These are phyloP conservation scores for Euphorbia corollata DNA, from an alignment of 441 rosid genomes.

Conservation along the genomic window DNA sequence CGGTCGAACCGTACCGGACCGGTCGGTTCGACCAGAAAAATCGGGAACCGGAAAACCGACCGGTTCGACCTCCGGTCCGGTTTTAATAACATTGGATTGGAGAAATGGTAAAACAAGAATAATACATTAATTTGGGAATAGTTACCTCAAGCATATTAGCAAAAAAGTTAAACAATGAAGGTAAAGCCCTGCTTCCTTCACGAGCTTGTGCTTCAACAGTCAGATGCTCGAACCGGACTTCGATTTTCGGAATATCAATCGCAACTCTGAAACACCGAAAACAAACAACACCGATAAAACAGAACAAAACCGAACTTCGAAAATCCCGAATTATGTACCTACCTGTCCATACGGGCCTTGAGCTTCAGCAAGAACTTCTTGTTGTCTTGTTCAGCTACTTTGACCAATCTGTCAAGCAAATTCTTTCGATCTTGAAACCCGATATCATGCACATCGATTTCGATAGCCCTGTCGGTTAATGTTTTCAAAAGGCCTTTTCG, in stretches of 20 bases:
- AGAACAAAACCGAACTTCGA: too few relatives aligned
- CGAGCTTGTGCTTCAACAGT: conserved; percentile 55
- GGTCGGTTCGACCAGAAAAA: too few relatives aligned
- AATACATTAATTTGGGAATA: background rate
- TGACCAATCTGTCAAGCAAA: conserved; percentile 44
- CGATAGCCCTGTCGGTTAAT: conserved; percentile 24
- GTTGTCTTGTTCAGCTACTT: conserved; percentile 49
- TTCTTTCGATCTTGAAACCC: conserved; percentile 42
- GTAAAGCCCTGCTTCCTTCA: conserved; percentile 64
- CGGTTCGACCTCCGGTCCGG: too few relatives aligned
- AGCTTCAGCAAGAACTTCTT: conserved; percentile 58
- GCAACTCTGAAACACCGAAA: conserved; percentile 38
- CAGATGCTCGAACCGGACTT: conserved; percentile 64
- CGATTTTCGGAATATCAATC: conserved; percentile 51
- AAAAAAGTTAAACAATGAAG: conserved; percentile 45
- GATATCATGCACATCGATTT: conserved; percentile 40
- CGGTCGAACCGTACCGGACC: too few relatives aligned
- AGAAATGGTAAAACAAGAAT: too few relatives aligned
- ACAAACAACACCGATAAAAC: background rate
- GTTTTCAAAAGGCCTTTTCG: conserved; percentile 48
- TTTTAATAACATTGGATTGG: too few relatives aligned
- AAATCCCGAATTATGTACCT: too few relatives aligned
- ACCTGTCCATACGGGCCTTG: conserved; percentile 58
- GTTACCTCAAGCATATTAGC: conserved; percentile 43
- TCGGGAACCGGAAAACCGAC: too few relatives aligned